Evolutionary conservation across 768 basidiomycete genomes (phyloP).

Genomic region (Gymnopilus junonius): DNA sequence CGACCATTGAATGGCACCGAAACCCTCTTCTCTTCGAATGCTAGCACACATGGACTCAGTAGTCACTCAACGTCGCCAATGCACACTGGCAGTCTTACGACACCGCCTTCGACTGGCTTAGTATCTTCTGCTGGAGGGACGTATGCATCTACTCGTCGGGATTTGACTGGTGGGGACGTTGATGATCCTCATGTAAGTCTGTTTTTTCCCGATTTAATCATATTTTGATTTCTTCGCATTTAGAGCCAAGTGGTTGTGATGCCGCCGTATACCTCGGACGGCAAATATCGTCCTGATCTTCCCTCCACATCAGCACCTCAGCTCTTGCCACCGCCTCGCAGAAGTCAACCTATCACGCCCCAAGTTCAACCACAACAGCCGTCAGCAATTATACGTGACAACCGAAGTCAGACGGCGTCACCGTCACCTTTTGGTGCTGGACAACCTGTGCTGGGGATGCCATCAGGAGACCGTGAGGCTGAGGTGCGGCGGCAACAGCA

Average conservation of each 20-base stretch:
- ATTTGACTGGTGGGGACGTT: neutral
- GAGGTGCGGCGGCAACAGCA: neutral
- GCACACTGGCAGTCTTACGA: neutral
- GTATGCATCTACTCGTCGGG: neutral
- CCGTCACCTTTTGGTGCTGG: neutral
- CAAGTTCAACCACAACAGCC: neutral
- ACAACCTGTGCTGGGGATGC: neutral
- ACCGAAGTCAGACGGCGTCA: neutral
- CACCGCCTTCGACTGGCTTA: constrained; percentile 9
- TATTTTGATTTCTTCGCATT: neutral
- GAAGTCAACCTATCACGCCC: neutral
- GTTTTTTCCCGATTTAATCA: neutral
- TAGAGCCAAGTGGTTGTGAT: constrained; percentile 14
- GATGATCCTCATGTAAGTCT: constrained; percentile 7
- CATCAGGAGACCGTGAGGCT: neutral
- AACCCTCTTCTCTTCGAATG: neutral
- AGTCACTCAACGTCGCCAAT: neutral
- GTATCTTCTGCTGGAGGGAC: constrained; percentile 7
- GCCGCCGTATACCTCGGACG: constrained; percentile 17
- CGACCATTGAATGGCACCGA: constrained; percentile 4
- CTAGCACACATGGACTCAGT: neutral
- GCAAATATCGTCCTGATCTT: constrained; percentile 25
- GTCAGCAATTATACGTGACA: neutral
- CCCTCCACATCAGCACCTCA: constrained; percentile 5
- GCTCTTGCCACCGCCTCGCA: constrained; percentile 14